Base-by-base conservation (phyloP, 768 basidiomycete species). In the Xanthoconium stramineum region DNA sequence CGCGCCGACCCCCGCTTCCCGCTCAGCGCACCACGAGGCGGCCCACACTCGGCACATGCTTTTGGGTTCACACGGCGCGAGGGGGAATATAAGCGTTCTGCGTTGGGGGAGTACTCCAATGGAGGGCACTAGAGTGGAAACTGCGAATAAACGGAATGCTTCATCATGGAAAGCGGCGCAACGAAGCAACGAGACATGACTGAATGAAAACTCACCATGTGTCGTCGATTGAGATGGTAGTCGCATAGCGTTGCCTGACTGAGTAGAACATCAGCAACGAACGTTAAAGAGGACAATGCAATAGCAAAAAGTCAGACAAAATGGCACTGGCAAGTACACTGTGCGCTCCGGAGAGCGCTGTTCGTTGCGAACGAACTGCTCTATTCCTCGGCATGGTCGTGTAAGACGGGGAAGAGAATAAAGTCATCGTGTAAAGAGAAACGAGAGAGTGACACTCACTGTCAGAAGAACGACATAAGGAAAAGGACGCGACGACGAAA, bases 321-420 rank as follows among this genome's bases (percentile, higher is more conserved):
- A 84, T 80, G 86, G 86, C 86, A 86, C 88, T 89, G 88, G 88
- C 88, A 88, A 89, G 87, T 86, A 81, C 86, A 81, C 84, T 86
- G 68, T 78, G 80, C 80, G 74, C 73, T 75, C 78, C 75, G 73
- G 56, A 81, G 74, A 76, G 74, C 78, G 80, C 83, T 75, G 81
- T 84, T 77, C 77, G 85, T 84, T 85, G 84, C 83, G 83, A 86
- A 88, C 83, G 80, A 78, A 86, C 83, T 68, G 65, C 85, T 87
- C 86, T 89, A 72, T 82, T 77, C 70, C 87, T 89, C 88, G 83
- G 78, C 89, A 90, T 85, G 82, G 89, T 89, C 88, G 88, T 86
- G 68, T 89, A 89, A 74, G 88, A 86, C 87, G 88, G 88, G 88
- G 88, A 89, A 90, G 87, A 89, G 88, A 89, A 89, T 81, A 78